Evolutionary conservation across 768 basidiomycete species (phyloP), one percentile per base, ranked within the genome.

Genomic region (Russula vinacea): DNA sequence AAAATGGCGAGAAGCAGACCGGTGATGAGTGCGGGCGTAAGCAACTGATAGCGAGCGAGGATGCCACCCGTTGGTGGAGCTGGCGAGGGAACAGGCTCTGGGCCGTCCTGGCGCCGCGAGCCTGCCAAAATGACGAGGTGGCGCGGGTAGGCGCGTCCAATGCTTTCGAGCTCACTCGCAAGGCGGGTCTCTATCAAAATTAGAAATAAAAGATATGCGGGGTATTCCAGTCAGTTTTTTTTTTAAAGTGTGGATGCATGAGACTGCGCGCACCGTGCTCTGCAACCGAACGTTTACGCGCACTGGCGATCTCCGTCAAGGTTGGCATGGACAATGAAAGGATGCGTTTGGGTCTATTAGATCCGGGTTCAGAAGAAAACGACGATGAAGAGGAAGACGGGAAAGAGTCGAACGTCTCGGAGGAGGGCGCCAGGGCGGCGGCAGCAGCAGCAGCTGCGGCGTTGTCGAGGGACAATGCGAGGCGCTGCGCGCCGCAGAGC

Each of bases 11-110:
- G 74, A 55, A 92, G 79, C 19, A 92, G 80, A 8, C 79, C 73
- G 5, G 79, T 81, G 73, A 92, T 89, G 54, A 93, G 79, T 0
- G 81, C 87, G 1, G 91, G 88, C 0, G 89, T 90, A 54, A 92
- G 82, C 52, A 91, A 80, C 71, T 91, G 89, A 73, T 91, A 92
- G 39, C 79, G 83, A 65, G 85, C 80, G 32, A 92, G 80, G 60
- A 92, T 84, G 11, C 89, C 87, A 26, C 81, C 83, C 9, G 76
- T 71, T 7, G 80, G 73, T 1, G 78, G 72, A 19, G 78, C 77
- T 13, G 76, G 70, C 58, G 53, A 26, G 5, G 62, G 62, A n/a
- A 22, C 24, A 4, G 57, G 76, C 72, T 26, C 71, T 71, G 60
- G 69, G 69, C 52, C 71, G 58, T 70, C 68, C 70, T 83, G 79